Base-by-base conservation (phyloP, 2,329 filamentous ascomycete genomes). In the Beauveria bassiana region DNA sequence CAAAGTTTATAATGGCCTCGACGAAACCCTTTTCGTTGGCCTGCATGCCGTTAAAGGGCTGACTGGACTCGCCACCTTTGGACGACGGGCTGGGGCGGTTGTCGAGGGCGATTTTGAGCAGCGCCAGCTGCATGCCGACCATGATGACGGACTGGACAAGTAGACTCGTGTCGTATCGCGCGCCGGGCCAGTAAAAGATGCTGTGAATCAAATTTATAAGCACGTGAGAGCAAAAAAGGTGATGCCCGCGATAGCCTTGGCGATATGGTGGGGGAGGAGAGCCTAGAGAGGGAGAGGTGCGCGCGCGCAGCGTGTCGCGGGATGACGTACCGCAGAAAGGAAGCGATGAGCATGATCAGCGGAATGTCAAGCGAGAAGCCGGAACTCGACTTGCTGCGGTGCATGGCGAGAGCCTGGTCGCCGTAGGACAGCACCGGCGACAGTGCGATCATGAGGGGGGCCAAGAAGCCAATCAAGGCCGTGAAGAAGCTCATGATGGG, bases 361-460 rank as follows among this genome's bases (percentile, higher is more conserved):
- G 86, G 86, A 50, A 88, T 89, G 68, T 89, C 86, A 64, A 89
- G 78, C 20, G 86, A 89, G 74, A 89, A 89, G 61, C 86, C 86
- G 16, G 83, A 84, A 66, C 85, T 88, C 49, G 84, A 85, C 71
- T 82, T 85, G 61, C 75, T 79, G 67, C 81, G 78, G 68, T 87
- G 81, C 81, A 89, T 89, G 42, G 86, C 81, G 52, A 85, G 69
- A 28, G 82, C 84, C 75, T 88, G 85, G 74, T 88, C 86, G 68
- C 80, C 80, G 72, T 88, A 88, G 59, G 85, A 87, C 46, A 86
- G 74, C 51, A 88, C 77, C 20, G 85, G 86, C 67, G 85, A 88
- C 66, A 84, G 66, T 67, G 87, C 78, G 64, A 88, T 79, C 70
- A 88, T 88, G 61, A 86, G 72, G 24, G 86, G 86, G 71, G 85